phyloP scores from a whole-genome alignment of 2,329 filamentous ascomycete species.

The Myriosclerotinia scirpicola region DNA sequence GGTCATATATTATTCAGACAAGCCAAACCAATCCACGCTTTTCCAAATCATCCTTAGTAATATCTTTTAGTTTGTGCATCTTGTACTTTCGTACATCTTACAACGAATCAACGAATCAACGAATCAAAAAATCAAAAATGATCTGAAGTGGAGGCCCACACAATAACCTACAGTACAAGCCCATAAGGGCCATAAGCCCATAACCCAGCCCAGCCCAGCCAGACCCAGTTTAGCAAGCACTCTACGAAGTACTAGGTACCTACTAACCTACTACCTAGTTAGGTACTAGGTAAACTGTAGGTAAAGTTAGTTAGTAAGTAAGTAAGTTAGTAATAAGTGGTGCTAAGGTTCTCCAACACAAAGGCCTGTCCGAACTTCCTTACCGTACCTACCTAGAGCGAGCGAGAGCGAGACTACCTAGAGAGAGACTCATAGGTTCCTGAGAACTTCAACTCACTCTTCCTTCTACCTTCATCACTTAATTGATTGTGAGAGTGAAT shows the following conservation, averaged over 20 bases:
- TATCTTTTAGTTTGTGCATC: conserved; percentile 10
- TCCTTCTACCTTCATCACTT: not conserved
- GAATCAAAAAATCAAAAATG: no score
- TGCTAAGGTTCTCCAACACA: no score
- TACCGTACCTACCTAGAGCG: not conserved
- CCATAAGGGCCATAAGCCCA: conserved; percentile 8
- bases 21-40: conserved; percentile 3
- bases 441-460: not conserved
- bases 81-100: not conserved
- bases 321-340: no score
- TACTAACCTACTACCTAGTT: no score
- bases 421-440: not conserved
- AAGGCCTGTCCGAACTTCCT: conserved; percentile 18
- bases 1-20: conserved; percentile 20
- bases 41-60: conserved; percentile 11
- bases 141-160: conserved; percentile 5
- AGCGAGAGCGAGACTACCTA: not conserved
- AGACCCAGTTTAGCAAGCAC: conserved; percentile 4
- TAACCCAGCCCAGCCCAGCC: conserved; percentile 11
- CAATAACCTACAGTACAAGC: conserved; percentile 1
- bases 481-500: conserved; percentile 10
- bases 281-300: no score
- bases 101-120: no score
- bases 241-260: no score
- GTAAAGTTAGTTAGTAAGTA: not conserved